These are phyloP conservation scores for Ophiostoma sp. DNA, from an alignment of 2,329 filamentous ascomycete genomes.

Conservation along the genomic window DNA sequence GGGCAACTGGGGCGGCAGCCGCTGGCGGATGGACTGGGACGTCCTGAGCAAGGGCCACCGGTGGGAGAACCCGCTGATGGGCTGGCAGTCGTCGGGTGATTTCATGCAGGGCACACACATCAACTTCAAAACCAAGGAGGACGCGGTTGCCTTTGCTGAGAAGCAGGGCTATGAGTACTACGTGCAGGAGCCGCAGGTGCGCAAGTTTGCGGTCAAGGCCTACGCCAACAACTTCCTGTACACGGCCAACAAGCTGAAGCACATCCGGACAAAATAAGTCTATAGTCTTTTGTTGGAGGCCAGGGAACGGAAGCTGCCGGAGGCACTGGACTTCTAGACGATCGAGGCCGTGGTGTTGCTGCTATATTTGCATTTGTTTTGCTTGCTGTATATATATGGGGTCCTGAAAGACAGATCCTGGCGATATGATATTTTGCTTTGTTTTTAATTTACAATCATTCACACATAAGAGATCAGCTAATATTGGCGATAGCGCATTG, in stretches of 20 bases:
- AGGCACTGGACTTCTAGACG: neutral
- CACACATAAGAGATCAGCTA: neutral
- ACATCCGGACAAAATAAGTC: constrained; percentile 70
- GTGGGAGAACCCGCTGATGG: constrained; percentile 98
- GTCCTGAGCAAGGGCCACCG: constrained; percentile 84
- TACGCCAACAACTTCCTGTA: constrained; percentile 97
- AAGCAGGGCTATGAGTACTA: constrained; percentile 99
- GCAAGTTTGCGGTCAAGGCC: constrained; percentile 81
- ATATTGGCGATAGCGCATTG: neutral
- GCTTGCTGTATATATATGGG: constrained; percentile 22
- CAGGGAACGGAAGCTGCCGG: neutral
- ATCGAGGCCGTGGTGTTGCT: neutral
- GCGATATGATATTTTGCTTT: neutral
- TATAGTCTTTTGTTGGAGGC: neutral
- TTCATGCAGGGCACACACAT: constrained; percentile 90
- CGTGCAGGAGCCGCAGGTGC: constrained; percentile 90
- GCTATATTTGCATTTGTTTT: neutral
- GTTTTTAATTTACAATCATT: neutral
- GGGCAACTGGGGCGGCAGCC: constrained; percentile 73
- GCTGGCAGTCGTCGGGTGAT: constrained; percentile 95
- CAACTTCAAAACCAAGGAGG: constrained; percentile 87
- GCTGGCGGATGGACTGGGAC: constrained; percentile 99
- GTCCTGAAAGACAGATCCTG: constrained; percentile 8
- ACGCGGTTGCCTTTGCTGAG: constrained; percentile 89
- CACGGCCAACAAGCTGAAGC: constrained; percentile 79